phyloP scores from a whole-genome alignment of 169 alveolate genomes.

The Plasmodium gallinaceum region DNA sequence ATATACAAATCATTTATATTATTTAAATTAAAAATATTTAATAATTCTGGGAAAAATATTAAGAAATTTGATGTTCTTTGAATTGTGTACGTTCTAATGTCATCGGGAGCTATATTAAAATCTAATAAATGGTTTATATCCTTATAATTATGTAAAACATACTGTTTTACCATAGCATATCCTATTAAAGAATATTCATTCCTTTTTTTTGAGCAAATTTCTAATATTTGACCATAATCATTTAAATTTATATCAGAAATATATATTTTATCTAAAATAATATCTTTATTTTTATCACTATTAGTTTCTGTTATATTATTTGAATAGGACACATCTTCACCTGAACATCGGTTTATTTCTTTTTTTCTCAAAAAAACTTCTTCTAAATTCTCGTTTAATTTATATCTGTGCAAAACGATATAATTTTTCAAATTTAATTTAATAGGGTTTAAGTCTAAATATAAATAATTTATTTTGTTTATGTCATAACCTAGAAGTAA shows the following conservation, averaged over 20 bases:
- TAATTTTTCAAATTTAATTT: constrained; percentile 32
- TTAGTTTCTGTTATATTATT: constrained; percentile 2
- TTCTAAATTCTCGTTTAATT: constrained; percentile 8
- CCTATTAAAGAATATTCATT: constrained; percentile 49
- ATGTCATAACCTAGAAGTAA: constrained; percentile 37
- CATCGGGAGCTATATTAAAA: constrained; percentile 47
- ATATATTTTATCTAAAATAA: constrained; percentile 14
- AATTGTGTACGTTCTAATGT: constrained; percentile 36
- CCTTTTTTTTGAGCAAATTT: constrained; percentile 28
- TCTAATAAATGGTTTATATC: constrained; percentile 21
- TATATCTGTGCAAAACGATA: constrained; percentile 22
- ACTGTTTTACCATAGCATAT: constrained; percentile 31
- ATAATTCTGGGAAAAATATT: constrained; percentile 38
- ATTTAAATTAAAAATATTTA: constrained; percentile 1
- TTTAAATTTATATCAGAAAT: constrained; percentile 28
- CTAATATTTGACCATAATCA: constrained; percentile 33
- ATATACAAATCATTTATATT: constrained; percentile 13
- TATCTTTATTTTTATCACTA: neutral
- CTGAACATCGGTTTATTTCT: constrained; percentile 38
- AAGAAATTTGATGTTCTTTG: constrained; percentile 28
- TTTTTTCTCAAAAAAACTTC: constrained; percentile 46
- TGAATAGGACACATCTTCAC: constrained; percentile 46
- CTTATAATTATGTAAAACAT: constrained; percentile 33
- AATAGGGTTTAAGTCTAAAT: constrained; percentile 26
- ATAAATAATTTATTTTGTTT: constrained; percentile 30